These are phyloP conservation scores for Akebia trifoliata DNA, from an alignment of 164 flowering plant species.

Conservation along the genomic window DNA sequence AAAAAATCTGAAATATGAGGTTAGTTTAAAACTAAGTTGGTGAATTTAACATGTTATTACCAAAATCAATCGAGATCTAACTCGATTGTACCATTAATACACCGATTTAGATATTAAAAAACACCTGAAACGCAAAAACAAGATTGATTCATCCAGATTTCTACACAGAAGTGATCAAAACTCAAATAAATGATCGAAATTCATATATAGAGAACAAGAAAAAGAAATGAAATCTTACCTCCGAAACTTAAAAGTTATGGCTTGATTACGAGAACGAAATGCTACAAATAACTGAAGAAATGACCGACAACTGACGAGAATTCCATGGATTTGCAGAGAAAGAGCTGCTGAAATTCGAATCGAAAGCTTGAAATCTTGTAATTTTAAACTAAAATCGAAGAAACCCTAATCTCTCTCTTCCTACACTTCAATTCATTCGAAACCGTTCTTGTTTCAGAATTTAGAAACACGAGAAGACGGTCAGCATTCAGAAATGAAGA, in stretches of 20 bases:
- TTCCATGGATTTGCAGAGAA: slow-evolving; percentile 10
- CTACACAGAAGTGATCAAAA: background rate
- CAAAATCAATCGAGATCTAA: no score
- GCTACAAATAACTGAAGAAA: no score
- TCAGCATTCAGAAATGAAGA: no score
- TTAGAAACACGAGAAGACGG: background rate
- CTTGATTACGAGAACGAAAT: background rate
- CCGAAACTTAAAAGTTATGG: background rate
- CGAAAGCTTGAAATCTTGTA: background rate
- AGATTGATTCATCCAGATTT: background rate
- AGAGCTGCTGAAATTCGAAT: background rate
- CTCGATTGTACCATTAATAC: no score
- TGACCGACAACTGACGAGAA: slow-evolving; percentile 1
- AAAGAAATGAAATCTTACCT: background rate
- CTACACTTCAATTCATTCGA: no score
- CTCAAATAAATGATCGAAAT: background rate
- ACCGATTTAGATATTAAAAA: no score
- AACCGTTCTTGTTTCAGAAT: no score
- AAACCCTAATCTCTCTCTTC: slow-evolving; percentile 14
- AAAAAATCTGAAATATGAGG: background rate
- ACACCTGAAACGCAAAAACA: no score
- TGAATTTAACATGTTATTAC: no score
- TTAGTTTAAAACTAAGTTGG: no score
- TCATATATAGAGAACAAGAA: background rate
- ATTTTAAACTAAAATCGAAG: background rate